Conservation (phyloP, 306 rosid species). For the Begonia loranthoides region DNA sequence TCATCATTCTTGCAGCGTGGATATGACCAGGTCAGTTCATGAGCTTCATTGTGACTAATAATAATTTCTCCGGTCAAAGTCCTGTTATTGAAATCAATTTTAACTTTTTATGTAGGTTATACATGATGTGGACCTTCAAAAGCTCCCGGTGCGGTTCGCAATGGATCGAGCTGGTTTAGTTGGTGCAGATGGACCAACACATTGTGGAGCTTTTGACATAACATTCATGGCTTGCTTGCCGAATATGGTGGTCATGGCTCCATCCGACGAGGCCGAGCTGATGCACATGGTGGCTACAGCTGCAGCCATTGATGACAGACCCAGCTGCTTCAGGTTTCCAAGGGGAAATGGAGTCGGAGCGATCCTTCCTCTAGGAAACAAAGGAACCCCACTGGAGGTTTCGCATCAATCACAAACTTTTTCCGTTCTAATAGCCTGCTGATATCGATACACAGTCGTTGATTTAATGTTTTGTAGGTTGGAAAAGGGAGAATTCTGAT, state of each 20-base stretch:
- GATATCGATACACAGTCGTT: not conserved
- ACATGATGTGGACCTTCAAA: slow-evolving; percentile 91
- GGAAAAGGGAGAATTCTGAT: slow-evolving; percentile 67
- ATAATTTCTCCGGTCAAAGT: too few species aligned
- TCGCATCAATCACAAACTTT: slow-evolving; percentile 8
- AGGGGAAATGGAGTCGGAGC: slow-evolving; percentile 86
- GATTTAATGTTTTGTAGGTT: slow-evolving; percentile 28
- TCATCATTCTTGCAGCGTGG: slow-evolving; percentile 91
- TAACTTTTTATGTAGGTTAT: slow-evolving; percentile 31
- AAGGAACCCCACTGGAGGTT: slow-evolving; percentile 78
- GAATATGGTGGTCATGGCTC: slow-evolving; percentile 97
- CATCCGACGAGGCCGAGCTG: slow-evolving; percentile 85
- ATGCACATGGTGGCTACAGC: slow-evolving; percentile 98
- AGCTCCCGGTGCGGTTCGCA: slow-evolving; percentile 80
- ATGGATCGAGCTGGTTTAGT: slow-evolving; percentile 90
- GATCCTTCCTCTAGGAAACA: slow-evolving; percentile 38
- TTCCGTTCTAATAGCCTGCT: not conserved
- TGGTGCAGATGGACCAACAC: slow-evolving; percentile 96
- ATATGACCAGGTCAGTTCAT: slow-evolving; percentile 62
- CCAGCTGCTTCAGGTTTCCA: slow-evolving; percentile 89
- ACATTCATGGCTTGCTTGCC: slow-evolving; percentile 95
- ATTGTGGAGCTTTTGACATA: slow-evolving; percentile 89
- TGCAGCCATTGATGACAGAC: slow-evolving; percentile 75
- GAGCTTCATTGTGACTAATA: too few species aligned
- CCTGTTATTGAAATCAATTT: too few species aligned